These are phyloP conservation scores for grape (Vitis vinifera) DNA, from an alignment of 164 flowering plant genomes.

Conservation along the genomic window ASM3070453v1 NC_081817.1:13925501-13926000, in stretches of 20 bases:
- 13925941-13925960: constrained; percentile 41
- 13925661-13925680: constrained; percentile 44
- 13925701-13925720: constrained; percentile 37
- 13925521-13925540: too few species aligned
- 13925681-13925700: constrained; percentile 43
- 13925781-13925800: constrained; percentile 26
- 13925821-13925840: too few species aligned
- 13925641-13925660: constrained; percentile 89
- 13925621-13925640: constrained; percentile 67
- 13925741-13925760: constrained; percentile 77
- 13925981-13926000: constrained; percentile 74
- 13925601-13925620: too few species aligned
- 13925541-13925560: too few species aligned
- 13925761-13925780: constrained; percentile 78
- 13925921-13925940: constrained; percentile 29
- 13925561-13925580: too few species aligned
- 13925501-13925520: too few species aligned
- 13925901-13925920: constrained; percentile 46
- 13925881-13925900: constrained; percentile 62
- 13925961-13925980: constrained; percentile 54
- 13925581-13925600: too few species aligned
- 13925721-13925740: constrained; percentile 89
- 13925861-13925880: constrained; percentile 51
- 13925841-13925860: constrained; percentile 37
- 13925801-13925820: too few species aligned